phyloP scores from a whole-genome alignment of 345 rosid species.

The Aegle marmelos region DNA sequence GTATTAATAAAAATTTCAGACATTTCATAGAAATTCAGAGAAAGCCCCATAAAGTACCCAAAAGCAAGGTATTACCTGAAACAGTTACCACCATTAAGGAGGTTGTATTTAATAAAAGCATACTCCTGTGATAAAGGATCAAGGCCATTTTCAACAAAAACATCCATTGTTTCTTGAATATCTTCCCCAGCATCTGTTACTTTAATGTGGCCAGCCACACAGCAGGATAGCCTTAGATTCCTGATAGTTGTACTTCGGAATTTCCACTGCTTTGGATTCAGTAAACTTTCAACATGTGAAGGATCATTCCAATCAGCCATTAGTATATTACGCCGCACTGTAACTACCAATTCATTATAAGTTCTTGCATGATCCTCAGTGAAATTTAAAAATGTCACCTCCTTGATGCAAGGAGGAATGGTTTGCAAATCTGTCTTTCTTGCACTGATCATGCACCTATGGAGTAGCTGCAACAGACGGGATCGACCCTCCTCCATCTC shows the following conservation, averaged over 20 bases:
- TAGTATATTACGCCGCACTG: constrained; percentile 85
- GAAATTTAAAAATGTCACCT: constrained; percentile 67
- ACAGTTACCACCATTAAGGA: constrained; percentile 83
- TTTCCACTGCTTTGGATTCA: constrained; percentile 96
- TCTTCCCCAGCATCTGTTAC: constrained; percentile 82
- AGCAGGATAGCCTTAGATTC: constrained; percentile 90
- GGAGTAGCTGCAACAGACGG: constrained; percentile 69
- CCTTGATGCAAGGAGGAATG: constrained; percentile 95
- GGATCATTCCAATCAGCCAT: constrained; percentile 99
- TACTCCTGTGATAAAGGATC: constrained; percentile 64
- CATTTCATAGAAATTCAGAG: constrained; percentile 4
- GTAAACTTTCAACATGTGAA: constrained; percentile 93
- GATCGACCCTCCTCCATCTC: constrained; percentile 86
- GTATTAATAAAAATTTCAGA: not conserved
- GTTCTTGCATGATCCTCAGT: constrained; percentile 78
- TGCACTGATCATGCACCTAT: constrained; percentile 90
- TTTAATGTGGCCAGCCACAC: constrained; percentile 95
- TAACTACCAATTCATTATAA: constrained; percentile 90
- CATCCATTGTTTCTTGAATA: constrained; percentile 95
- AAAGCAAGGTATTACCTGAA: constrained; percentile 49
- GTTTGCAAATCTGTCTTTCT: constrained; percentile 80
- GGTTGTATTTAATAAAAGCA: constrained; percentile 60
- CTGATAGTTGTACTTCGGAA: constrained; percentile 63
- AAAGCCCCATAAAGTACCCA: constrained; percentile 8
- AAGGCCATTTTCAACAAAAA: constrained; percentile 55